Base-by-base conservation (phyloP, 2,329 filamentous ascomycete species). In the Blastomyces emzantsi region DNA sequence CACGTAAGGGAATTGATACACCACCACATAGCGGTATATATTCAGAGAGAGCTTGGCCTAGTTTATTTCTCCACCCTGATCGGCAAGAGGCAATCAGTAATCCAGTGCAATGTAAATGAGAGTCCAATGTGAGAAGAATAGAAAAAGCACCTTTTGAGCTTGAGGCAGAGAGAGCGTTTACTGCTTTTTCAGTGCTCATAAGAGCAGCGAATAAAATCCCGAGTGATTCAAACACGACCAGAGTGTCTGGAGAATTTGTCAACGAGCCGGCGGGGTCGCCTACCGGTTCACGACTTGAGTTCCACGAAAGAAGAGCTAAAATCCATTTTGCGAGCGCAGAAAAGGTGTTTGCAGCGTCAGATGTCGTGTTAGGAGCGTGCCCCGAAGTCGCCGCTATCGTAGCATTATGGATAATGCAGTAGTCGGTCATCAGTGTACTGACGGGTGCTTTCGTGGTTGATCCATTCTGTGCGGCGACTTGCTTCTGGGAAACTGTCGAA, bases 191-290 rank as follows among this genome's bases (percentile, higher is more conserved):
- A 8, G 73, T 76, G 39, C 71, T 73, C 2, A 75, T 75, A 56
- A 78, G 58, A 28, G 74, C 75, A 45, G 75, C 74, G 30, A 78
- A 69, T 19, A 78, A 65, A 65, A 78, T 76, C 0, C 76, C 76
- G n/a, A 77, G 56, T 25, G 75, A 75, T 66, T 78, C 76, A 61
- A 78, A 77, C 63, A 78, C 67, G 1, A 74, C 73, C n/a, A 74
- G 71, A 19, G 72, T 73, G 67, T 78, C 75, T 6, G 75, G 71
- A 1, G 72, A 75, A 45, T 66, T 71, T 67, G 73, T 11, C 72
- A 75, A 17, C 69, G 71, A 2, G 63, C 64, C 64, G 72, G 71
- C 62, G 71, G 71, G 22, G 65, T 65, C 59, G 15, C 47, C 62
- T 1, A 68, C 66, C 43, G 72, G 68, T 22, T 73, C 62, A 45